phyloP scores from a whole-genome alignment of 148 eudicot genomes.

The Rhododendron ovatum region DNA sequence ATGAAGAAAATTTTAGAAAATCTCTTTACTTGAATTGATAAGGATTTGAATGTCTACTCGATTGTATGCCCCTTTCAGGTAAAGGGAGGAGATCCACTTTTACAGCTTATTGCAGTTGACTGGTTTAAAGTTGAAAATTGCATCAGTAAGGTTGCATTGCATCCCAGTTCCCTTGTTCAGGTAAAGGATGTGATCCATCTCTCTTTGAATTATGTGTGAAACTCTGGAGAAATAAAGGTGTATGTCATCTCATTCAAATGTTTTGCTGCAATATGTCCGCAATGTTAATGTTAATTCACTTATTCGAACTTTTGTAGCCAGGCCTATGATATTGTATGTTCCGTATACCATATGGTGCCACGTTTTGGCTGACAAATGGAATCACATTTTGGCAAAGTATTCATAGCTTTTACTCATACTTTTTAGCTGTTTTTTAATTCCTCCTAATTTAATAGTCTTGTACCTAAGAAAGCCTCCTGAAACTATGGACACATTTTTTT shows the following conservation, averaged over 20 bases:
- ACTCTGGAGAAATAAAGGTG: background rate
- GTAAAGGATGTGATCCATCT: constrained; percentile 24
- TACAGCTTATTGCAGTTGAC: constrained; percentile 92
- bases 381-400: background rate
- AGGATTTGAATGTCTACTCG: background rate
- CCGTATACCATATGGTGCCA: background rate
- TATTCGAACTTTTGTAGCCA: background rate
- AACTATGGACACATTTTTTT: background rate
- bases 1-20: background rate
- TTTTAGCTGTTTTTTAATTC: background rate
- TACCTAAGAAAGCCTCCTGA: background rate
- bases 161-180: constrained; percentile 80
- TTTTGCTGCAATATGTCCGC: background rate
- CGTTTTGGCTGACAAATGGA: background rate
- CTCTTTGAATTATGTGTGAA: background rate
- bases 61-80: constrained; percentile 45
- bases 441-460: background rate
- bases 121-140: constrained; percentile 84
- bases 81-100: constrained; percentile 88
- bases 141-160: constrained; percentile 70
- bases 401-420: background rate
- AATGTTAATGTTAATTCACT: background rate
- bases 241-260: background rate
- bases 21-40: background rate
- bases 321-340: background rate